phyloP scores from a whole-genome alignment of 331 rosid genomes.

The Prunus yedoensis region DNA sequence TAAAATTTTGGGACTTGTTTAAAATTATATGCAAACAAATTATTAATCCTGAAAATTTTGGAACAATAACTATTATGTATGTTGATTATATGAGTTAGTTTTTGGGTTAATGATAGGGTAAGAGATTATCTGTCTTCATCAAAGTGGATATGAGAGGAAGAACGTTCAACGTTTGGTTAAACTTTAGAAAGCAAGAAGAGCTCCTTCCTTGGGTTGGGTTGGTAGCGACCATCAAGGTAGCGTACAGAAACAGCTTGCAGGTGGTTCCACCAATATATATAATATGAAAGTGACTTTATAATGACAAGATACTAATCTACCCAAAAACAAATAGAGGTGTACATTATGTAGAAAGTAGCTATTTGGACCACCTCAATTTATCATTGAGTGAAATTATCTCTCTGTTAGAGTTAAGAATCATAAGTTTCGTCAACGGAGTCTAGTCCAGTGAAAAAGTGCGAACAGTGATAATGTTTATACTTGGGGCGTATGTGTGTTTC shows the following conservation, averaged over 20 bases:
- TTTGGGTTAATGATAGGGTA: background rate
- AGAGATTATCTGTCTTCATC: constrained; percentile 31
- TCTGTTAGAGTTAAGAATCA: no score
- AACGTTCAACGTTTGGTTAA: constrained; percentile 3
- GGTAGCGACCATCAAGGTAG: no score
- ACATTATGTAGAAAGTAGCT: background rate
- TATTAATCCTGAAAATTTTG: background rate
- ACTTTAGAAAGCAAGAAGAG: background rate
- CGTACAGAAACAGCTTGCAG: no score
- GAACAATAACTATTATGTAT: background rate
- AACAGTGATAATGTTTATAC: no score
- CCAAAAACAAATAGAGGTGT: no score
- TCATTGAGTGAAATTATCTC: no score
- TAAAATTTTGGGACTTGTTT: background rate
- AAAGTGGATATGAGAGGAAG: constrained; percentile 29
- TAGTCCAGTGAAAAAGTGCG: no score
- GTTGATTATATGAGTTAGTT: background rate
- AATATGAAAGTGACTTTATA: no score
- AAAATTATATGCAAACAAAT: background rate
- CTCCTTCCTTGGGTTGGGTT: background rate
- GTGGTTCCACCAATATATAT: background rate
- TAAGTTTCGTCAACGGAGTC: no score
- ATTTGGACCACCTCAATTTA: background rate
- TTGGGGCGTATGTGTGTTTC: no score
- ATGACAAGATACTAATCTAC: no score